These are phyloP conservation scores for Davidsoniella australis DNA, from an alignment of 2,329 filamentous ascomycete species.

Conservation along the genomic window DNA sequence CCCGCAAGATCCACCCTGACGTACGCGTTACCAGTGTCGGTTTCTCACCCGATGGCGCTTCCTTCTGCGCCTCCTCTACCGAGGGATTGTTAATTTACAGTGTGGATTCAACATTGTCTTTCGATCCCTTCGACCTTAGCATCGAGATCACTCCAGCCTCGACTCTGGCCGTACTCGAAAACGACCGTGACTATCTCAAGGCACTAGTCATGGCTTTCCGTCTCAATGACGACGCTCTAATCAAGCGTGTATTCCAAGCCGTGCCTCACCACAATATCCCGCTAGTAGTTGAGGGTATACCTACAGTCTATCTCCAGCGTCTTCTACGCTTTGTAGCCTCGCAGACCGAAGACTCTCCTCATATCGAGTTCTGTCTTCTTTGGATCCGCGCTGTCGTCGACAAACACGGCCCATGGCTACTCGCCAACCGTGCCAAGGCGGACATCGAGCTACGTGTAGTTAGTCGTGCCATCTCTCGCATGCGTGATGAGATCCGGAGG, in stretches of 20 bases:
- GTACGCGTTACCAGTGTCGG: constrained; percentile 70
- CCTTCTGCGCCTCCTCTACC: constrained; percentile 89
- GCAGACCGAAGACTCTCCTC: constrained; percentile 76
- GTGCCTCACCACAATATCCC: constrained; percentile 60
- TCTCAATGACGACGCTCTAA: constrained; percentile 67
- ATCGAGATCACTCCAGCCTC: constrained; percentile 82
- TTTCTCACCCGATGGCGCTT: constrained; percentile 74
- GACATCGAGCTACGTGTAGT: constrained; percentile 74
- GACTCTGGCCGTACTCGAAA: constrained; percentile 51
- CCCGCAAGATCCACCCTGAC: constrained; percentile 58
- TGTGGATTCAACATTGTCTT: constrained; percentile 65
- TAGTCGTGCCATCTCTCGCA: constrained; percentile 60
- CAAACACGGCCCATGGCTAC: constrained; percentile 70
- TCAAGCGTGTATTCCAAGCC: constrained; percentile 71
- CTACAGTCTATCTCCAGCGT: constrained; percentile 69
- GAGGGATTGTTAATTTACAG: constrained; percentile 91
- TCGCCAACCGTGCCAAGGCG: constrained; percentile 60
- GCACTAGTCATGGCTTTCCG: constrained; percentile 95
- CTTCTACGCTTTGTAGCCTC: constrained; percentile 75
- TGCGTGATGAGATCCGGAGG: constrained; percentile 66
- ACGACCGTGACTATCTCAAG: constrained; percentile 67
- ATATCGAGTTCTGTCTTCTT: constrained; percentile 83
- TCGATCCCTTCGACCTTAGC: constrained; percentile 92
- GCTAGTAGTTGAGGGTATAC: constrained; percentile 63
- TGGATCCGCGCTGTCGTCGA: constrained; percentile 79